A percentile compares a stretch with the other conserved stretches of the same genome.
Conservation (phyloP, 179 eudicot genomes). For the Spergularia azorica region DNA sequence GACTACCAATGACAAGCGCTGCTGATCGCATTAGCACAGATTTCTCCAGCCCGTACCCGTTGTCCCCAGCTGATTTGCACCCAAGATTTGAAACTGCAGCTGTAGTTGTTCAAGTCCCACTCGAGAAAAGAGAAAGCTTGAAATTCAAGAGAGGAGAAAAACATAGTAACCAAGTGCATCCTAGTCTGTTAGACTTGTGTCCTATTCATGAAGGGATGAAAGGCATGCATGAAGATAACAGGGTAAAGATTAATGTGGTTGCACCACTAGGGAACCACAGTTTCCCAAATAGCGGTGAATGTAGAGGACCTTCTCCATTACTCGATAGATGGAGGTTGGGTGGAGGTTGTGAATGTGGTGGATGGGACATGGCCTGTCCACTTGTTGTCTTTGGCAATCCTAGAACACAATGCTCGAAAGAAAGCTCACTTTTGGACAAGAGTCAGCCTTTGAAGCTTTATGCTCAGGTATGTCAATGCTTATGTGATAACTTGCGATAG, state of each 20-base stretch:
- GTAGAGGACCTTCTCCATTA: slow-evolving; percentile 71
- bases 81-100: slow-evolving; percentile 75
- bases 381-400: slow-evolving; percentile 57
- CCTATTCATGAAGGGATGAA: slow-evolving; percentile 28
- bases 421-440: slow-evolving; percentile 35
- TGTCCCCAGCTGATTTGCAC: slow-evolving; percentile 48
- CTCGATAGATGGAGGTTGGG: slow-evolving; percentile 85
- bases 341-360: slow-evolving; percentile 98
- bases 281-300: slow-evolving; percentile 50
- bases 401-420: slow-evolving; percentile 33
- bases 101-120: slow-evolving; percentile 58
- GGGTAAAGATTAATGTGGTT: slow-evolving; percentile 59
- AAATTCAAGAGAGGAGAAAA: slow-evolving; percentile 58
- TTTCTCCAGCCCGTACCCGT: slow-evolving; percentile 39
- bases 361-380: slow-evolving; percentile 98
- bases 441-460: slow-evolving; percentile 57
- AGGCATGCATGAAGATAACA: slow-evolving; percentile 28
- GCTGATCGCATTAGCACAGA: slow-evolving; percentile 30
- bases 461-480: slow-evolving; percentile 54
- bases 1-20: slow-evolving; percentile 27
- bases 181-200: slow-evolving; percentile 37
- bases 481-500: background rate
- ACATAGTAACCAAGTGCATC: slow-evolving; percentile 33
- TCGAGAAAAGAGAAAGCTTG: slow-evolving; percentile 84
- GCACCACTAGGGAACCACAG: slow-evolving; percentile 75